phyloP scores from a whole-genome alignment of 1,139 yeast genomes.

The Blastobotrys malaysiensis region DNA sequence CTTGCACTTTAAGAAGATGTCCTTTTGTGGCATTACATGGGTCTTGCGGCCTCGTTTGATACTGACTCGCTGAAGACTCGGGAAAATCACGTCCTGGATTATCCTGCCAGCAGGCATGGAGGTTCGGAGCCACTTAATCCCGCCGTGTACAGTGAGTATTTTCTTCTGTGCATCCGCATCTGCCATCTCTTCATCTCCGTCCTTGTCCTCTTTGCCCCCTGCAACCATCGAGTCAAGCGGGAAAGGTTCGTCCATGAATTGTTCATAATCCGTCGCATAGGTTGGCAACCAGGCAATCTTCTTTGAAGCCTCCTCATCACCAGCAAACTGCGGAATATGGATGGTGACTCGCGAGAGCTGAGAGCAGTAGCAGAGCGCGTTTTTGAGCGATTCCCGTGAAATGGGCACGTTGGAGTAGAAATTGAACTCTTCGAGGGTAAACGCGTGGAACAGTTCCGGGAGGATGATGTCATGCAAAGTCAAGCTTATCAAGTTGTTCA shows the following conservation, averaged over 20 bases:
- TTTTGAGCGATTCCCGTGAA: conserved; percentile 1
- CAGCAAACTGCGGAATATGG: conserved; percentile 5
- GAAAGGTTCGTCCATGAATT: conserved; percentile 4
- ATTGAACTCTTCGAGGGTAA: conserved; percentile 11
- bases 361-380: conserved; percentile 3
- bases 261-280: conserved; percentile 10
- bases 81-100: conserved; percentile 8
- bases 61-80: conserved; percentile 6
- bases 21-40: background rate
- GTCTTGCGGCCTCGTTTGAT: conserved; percentile 4
- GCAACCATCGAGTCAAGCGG: background rate
- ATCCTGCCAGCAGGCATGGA: conserved; percentile 7
- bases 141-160: conserved; percentile 1
- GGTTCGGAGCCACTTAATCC: conserved; percentile 7
- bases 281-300: conserved; percentile 8
- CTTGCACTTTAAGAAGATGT: background rate
- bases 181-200: too few relatives aligned
- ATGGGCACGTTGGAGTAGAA: conserved; percentile 1
- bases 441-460: conserved; percentile 8
- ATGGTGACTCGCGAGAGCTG: conserved; percentile 5
- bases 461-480: conserved; percentile 8
- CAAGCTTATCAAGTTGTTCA: conserved; percentile 8
- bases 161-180: background rate
- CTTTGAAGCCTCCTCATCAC: background rate
- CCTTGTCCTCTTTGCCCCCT: background rate